These are phyloP conservation scores for Rhizophora mangle DNA, from an alignment of 345 rosid genomes.

Conservation along the genomic window DNA sequence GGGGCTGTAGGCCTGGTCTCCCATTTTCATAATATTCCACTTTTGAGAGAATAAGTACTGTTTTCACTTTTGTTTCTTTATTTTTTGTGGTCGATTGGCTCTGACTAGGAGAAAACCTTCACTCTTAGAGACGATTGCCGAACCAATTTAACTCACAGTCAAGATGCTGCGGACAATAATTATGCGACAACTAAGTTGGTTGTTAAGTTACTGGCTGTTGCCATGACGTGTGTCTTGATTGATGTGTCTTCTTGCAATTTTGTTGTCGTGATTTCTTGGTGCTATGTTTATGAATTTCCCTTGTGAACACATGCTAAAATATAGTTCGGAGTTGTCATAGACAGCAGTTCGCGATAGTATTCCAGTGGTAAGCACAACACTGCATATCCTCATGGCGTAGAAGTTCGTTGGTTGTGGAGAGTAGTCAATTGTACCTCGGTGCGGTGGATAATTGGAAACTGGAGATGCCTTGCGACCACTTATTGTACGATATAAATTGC, in stretches of 20 bases:
- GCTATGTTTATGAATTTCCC: background rate
- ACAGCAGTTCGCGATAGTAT: too few species aligned
- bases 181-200: conserved; percentile 21
- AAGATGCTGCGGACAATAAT: conserved; percentile 30
- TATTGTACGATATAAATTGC: too few species aligned
- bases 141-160: conserved; percentile 16
- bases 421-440: too few species aligned
- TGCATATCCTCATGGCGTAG: too few species aligned
- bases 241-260: background rate
- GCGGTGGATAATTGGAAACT: too few species aligned
- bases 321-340: too few species aligned
- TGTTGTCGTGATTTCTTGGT: background rate
- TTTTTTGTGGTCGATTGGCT: background rate
- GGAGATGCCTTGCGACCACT: too few species aligned
- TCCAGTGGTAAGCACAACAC: too few species aligned
- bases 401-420: too few species aligned
- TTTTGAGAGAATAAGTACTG: conserved; percentile 6
- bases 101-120: too few species aligned
- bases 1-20: conserved; percentile 43
- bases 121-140: too few species aligned
- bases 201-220: conserved; percentile 17
- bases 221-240: background rate
- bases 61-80: background rate
- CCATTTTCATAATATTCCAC: conserved; percentile 1
- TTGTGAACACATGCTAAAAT: too few species aligned